A percentile compares a stretch with the other conserved stretches of the same genome.
These are phyloP conservation scores for Ambrosia artemisiifolia DNA, from an alignment of 129 eudicot species.

Conservation along the genomic window DNA sequence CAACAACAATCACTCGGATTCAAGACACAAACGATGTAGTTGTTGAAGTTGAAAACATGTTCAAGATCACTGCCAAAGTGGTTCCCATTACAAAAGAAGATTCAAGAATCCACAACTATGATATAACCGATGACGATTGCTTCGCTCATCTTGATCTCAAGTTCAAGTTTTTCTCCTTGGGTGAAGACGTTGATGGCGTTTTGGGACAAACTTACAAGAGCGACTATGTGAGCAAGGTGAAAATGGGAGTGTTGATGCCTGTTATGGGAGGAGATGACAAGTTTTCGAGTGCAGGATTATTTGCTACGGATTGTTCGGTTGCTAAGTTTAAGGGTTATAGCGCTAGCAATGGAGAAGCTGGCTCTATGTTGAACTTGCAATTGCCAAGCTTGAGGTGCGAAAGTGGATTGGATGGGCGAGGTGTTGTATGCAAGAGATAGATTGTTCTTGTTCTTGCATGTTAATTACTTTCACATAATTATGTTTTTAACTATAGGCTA, in stretches of 20 bases:
- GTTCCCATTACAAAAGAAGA: conserved; percentile 67
- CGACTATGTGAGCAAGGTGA: conserved; percentile 61
- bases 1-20: conserved; percentile 38
- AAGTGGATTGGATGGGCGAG: conserved; percentile 55
- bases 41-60: conserved; percentile 44
- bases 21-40: conserved; percentile 37
- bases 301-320: conserved; percentile 55
- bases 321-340: conserved; percentile 32
- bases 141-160: conserved; percentile 83
- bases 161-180: conserved; percentile 57
- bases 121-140: conserved; percentile 49
- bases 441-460: not conserved
- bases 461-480: too few relatives aligned
- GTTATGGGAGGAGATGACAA: conserved; percentile 60
- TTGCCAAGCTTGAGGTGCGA: conserved; percentile 53
- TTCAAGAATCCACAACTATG: conserved; percentile 56
- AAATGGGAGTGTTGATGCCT: conserved; percentile 69
- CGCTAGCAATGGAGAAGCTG: not conserved
- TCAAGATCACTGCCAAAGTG: conserved; percentile 61
- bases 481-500: too few relatives aligned
- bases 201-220: conserved; percentile 59
- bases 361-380: conserved; percentile 20
- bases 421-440: conserved; percentile 73
- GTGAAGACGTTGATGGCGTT: conserved; percentile 50
- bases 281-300: conserved; percentile 36